Evolutionary conservation across 306 rosid species (phyloP), one percentile per base, ranked within the genome.

Genomic region (Ziziphus jujuba): DNA sequence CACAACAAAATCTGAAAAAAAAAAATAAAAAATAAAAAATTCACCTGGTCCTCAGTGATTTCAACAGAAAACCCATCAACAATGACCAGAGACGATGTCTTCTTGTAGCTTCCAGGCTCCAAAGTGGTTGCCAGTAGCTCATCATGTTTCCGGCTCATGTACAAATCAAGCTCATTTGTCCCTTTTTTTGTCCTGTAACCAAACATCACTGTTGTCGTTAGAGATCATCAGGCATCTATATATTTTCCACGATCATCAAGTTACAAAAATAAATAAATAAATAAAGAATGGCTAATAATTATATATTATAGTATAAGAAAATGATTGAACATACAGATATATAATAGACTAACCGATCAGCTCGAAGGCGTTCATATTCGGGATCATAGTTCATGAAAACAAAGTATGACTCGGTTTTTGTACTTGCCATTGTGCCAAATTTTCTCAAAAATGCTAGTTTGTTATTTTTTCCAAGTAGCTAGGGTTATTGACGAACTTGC

Each of bases 361-460:
- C 78, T 56, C 77, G 79, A 74, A 92, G 95, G 61, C 84, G 85
- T 59, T 83, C 87, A 61, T 92, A 89, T 68, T 89, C 84, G 19
- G 92, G 92, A 87, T 92, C 98, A 24, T 84, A 89, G 82, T 71
- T 89, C 96, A 92, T 79, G 85, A 92, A 87, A 68, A 92, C 95
- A 56, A 84, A 92, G 85, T 87, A 86, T 17, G 87, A 74, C 71
- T 89, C 96, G 3, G 53, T 36, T 67, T 61, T 62, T 64, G 78
- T 56, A 77, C 81, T 77, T 59, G 58, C 87, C 98, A 84, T 87
- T 45, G 3, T 13, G 22, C 17, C 25, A 44, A 40, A 7, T 28
- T 15, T n/a, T 51, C 4, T 7, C 50, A 21, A 34, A 2, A 3
- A 50, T 25, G 3, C 61, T 25, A 22, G 0, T 2, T 23, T 17